phyloP scores from a whole-genome alignment of 2,329 filamentous ascomycete genomes.

The Penicillium sp. region DNA sequence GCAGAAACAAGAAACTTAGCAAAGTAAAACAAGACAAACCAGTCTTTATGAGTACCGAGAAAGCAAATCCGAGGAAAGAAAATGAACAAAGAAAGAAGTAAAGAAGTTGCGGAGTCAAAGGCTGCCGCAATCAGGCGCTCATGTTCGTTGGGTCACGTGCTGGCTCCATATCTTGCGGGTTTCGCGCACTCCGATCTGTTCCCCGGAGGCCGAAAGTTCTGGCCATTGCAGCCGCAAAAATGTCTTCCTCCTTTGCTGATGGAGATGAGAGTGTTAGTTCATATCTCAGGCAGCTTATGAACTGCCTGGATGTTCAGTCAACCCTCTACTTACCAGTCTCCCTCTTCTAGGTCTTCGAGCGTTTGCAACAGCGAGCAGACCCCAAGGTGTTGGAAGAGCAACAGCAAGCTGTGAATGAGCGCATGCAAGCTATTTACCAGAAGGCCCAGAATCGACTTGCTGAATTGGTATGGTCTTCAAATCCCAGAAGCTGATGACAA shows the following conservation, averaged over 20 bases:
- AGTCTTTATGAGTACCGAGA: background rate
- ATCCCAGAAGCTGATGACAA: background rate
- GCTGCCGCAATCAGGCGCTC: slow-evolving; percentile 19
- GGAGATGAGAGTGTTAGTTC: slow-evolving; percentile 43
- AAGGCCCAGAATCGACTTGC: slow-evolving; percentile 63
- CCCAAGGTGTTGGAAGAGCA: slow-evolving; percentile 58
- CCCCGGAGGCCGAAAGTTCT: slow-evolving; percentile 16
- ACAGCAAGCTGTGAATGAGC: slow-evolving; percentile 59
- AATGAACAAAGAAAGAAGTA: background rate
- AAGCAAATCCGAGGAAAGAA: background rate
- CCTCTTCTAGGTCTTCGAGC: slow-evolving; percentile 34
- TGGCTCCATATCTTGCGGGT: slow-evolving; percentile 16
- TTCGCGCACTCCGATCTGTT: slow-evolving; percentile 15
- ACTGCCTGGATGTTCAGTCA: background rate
- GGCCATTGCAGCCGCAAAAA: slow-evolving; percentile 40
- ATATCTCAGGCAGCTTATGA: background rate
- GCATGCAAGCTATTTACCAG: slow-evolving; percentile 57
- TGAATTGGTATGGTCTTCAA: slow-evolving; percentile 56
- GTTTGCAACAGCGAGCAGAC: slow-evolving; percentile 53
- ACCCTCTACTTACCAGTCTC: slow-evolving; percentile 11
- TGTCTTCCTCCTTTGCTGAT: slow-evolving; percentile 43
- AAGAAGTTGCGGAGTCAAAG: slow-evolving; percentile 1
- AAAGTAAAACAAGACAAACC: background rate
- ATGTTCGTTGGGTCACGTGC: slow-evolving; percentile 13
- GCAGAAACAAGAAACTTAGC: background rate